Evolutionary conservation across 2,329 filamentous ascomycete genomes (phyloP), one percentile per base, ranked within the genome.

Genomic region (Colletotrichum sp.): DNA sequence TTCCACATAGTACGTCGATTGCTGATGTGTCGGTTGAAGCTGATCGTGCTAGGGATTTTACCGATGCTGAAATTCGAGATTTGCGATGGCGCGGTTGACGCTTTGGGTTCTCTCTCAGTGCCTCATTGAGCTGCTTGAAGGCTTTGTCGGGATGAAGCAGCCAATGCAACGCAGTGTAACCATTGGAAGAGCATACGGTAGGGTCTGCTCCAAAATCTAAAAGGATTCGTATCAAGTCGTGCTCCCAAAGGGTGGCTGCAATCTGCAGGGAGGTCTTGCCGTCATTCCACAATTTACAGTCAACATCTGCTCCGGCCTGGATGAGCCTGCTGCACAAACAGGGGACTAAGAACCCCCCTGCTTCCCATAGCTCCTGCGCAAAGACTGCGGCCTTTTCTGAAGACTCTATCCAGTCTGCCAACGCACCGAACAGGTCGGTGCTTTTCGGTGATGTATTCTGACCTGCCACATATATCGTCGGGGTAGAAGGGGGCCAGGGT

Each of bases 141-240:
- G 39, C 7, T 18, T 34, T 21, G 10, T 67, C 64, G 96, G 96
- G 95, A 98, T 84, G 90, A 96, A 69, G 93, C 93, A 7, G 95
- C 96, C 5, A 67, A 15, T 67, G 64, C 24, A 67, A 24, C 5
- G 26, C 64, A 30, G 26, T 67, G 39, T 34, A 67, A 3, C 64
- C 64, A 30, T 67, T 67, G 39, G n/a, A 36, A 67, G 36, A 67
- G 39, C 39, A 32, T 10, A n/a, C 18, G 12, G 26, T 6, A 21
- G 64, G 64, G 24, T 67, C 64, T 49, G 64, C 64, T 52, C 39
- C 64, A 12, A 34, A 28, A 4, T 67, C 18, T 8, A 55, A 10
- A 24, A 67, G 64, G 4, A 8, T 15, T 9, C 15, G 16, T 5
- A 67, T 67, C 26, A 67, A 30, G 26, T 55, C 39, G 12, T 67